phyloP scores from a whole-genome alignment of 2,329 filamentous ascomycete genomes.

The Aspergillus eucalypticola region DNA sequence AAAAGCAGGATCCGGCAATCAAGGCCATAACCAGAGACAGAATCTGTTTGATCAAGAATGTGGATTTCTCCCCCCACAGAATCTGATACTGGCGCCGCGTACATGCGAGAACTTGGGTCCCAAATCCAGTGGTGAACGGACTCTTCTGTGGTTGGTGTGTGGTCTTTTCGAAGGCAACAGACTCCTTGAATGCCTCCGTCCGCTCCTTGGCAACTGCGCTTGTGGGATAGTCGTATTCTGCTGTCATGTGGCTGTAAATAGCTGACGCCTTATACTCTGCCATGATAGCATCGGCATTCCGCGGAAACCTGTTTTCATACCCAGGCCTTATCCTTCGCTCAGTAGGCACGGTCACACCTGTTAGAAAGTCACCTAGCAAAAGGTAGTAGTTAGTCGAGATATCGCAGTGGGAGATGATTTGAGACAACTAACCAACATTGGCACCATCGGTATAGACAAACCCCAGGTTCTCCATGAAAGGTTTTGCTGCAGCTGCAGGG shows the following conservation, averaged over 20 bases:
- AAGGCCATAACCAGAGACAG: slow-evolving; percentile 60
- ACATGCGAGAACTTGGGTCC: slow-evolving; percentile 57
- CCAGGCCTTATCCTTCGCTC: slow-evolving; percentile 47
- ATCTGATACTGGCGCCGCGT: slow-evolving; percentile 64
- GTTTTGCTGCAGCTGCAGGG: slow-evolving; percentile 56
- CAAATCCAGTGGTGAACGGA: slow-evolving; percentile 57
- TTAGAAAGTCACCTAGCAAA: slow-evolving; percentile 56
- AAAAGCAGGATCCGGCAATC: slow-evolving; percentile 67
- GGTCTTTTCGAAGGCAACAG: slow-evolving; percentile 57
- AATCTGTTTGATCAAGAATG: slow-evolving; percentile 62
- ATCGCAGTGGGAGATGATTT: too few species aligned
- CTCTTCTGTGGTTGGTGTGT: slow-evolving; percentile 55
- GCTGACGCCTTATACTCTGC: slow-evolving; percentile 53
- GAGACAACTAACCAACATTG: slow-evolving; percentile 51
- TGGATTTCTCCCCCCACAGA: slow-evolving; percentile 63
- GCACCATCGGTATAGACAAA: slow-evolving; percentile 63
- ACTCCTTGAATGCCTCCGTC: slow-evolving; percentile 56
- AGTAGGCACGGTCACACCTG: slow-evolving; percentile 61
- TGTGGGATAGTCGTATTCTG: slow-evolving; percentile 59
- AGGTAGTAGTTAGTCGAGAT: too few species aligned
- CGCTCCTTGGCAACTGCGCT: slow-evolving; percentile 50
- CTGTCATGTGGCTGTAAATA: slow-evolving; percentile 53
- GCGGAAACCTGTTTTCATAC: slow-evolving; percentile 45
- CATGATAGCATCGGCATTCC: slow-evolving; percentile 46
- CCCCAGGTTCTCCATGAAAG: slow-evolving; percentile 65